A percentile compares a stretch with the other conserved stretches of the same genome.
These are phyloP conservation scores for Prunella vulgaris DNA, from an alignment of 257 asterid species.

Conservation along the genomic window DNA sequence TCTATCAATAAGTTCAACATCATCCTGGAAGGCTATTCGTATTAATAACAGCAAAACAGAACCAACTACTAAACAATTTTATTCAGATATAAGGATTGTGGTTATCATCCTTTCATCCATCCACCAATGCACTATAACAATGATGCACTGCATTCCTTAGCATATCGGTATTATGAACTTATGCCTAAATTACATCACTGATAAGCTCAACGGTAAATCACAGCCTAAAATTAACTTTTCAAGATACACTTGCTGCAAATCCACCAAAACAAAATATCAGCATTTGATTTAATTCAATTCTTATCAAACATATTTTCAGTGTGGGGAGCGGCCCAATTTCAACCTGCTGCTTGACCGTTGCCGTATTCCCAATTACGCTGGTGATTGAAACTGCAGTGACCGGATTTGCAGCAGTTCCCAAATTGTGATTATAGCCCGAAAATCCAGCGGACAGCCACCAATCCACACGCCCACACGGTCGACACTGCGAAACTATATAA, in stretches of 20 bases:
- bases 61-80: not conserved
- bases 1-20: slow-evolving; percentile 75
- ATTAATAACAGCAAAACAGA: not conserved
- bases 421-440: no score
- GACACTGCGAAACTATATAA: no score
- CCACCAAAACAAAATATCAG: not conserved
- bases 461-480: no score
- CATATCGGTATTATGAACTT: no score
- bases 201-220: not conserved
- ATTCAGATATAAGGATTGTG: not conserved
- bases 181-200: not conserved
- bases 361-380: no score
- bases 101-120: not conserved
- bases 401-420: no score
- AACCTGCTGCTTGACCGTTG: no score
- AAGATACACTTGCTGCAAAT: no score
- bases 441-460: no score
- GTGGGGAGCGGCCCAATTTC: no score
- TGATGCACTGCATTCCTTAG: not conserved
- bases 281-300: not conserved
- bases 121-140: not conserved
- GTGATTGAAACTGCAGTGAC: no score
- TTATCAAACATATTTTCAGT: not conserved
- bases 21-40: slow-evolving; percentile 51
- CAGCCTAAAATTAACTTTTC: not conserved